A percentile compares a stretch with the other conserved stretches of the same genome.
phyloP scores from a whole-genome alignment of 2,329 filamentous ascomycete genomes.

The Fusarium hostae region DNA sequence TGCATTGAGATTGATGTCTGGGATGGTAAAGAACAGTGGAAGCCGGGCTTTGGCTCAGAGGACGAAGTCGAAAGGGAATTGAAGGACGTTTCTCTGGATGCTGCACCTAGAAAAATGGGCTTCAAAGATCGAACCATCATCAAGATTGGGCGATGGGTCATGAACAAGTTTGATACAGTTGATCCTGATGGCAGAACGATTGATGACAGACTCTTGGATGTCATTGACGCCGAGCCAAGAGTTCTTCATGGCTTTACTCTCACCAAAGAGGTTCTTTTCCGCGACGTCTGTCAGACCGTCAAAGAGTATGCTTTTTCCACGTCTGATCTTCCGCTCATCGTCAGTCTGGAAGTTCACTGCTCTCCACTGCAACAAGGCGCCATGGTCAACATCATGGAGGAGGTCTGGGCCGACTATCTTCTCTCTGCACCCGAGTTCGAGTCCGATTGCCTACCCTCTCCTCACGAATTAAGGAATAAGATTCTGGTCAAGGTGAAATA shows the following conservation, averaged over 20 bases:
- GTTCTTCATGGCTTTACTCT: slow-evolving; percentile 87
- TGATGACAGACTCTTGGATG: not conserved
- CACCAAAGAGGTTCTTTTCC: slow-evolving; percentile 83
- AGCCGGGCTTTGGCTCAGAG: not conserved
- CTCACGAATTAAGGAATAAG: slow-evolving; percentile 77
- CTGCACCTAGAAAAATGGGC: not conserved
- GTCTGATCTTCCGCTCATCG: slow-evolving; percentile 83
- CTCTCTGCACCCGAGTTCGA: slow-evolving; percentile 66
- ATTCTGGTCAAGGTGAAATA: slow-evolving; percentile 84
- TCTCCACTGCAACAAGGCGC: slow-evolving; percentile 82
- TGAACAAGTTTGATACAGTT: slow-evolving; percentile 3
- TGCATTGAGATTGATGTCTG: slow-evolving; percentile 96
- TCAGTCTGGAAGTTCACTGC: slow-evolving; percentile 91
- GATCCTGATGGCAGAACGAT: not conserved
- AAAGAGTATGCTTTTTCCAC: slow-evolving; percentile 79
- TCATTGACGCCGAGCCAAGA: slow-evolving; percentile 59
- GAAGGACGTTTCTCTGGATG: not conserved
- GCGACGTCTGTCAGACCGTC: slow-evolving; percentile 84
- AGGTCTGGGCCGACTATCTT: slow-evolving; percentile 82
- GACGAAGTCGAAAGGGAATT: accelerated
- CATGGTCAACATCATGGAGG: slow-evolving; percentile 94
- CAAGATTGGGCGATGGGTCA: not conserved
- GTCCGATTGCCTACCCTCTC: slow-evolving; percentile 66
- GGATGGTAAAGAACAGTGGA: slow-evolving; percentile 72
- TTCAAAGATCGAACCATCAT: not conserved